Conservation (phyloP, 257 asterid genomes). For the Solanum megistacrolobum region DNA sequence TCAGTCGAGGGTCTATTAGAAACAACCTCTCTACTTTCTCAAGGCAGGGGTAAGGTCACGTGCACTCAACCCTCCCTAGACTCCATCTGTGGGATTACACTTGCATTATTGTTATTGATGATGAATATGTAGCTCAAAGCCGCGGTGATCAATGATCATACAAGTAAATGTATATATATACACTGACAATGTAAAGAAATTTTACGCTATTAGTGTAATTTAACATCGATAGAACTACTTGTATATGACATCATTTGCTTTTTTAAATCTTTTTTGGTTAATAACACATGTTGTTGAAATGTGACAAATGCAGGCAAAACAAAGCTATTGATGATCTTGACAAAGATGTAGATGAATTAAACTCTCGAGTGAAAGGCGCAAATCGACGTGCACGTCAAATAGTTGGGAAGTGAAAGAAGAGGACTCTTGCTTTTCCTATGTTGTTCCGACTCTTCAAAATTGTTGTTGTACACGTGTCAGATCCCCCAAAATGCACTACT, state of each 20-base stretch:
- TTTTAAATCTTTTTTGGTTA: neutral
- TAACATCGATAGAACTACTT: neutral
- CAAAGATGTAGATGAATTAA: conserved; percentile 71
- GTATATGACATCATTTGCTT: neutral
- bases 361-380: conserved; percentile 76
- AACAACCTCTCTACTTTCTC: neutral
- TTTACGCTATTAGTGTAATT: neutral
- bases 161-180: neutral
- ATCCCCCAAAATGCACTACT: neutral
- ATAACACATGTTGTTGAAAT: neutral
- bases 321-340: conserved; percentile 66
- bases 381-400: conserved; percentile 58
- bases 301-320: conserved; percentile 58
- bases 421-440: neutral
- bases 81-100: neutral
- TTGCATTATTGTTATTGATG: neutral
- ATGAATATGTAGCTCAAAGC: neutral
- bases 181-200: neutral
- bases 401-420: conserved; percentile 34
- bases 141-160: neutral
- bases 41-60: neutral
- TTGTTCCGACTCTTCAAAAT: neutral
- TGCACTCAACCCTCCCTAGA: neutral
- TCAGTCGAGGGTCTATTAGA: neutral
- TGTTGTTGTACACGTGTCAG: neutral